Percentiles rank a stretch among this genome's conserved stretches.
Conservation (phyloP, 805 yeast genomes). For the Hanseniaspora vineae region DNA sequence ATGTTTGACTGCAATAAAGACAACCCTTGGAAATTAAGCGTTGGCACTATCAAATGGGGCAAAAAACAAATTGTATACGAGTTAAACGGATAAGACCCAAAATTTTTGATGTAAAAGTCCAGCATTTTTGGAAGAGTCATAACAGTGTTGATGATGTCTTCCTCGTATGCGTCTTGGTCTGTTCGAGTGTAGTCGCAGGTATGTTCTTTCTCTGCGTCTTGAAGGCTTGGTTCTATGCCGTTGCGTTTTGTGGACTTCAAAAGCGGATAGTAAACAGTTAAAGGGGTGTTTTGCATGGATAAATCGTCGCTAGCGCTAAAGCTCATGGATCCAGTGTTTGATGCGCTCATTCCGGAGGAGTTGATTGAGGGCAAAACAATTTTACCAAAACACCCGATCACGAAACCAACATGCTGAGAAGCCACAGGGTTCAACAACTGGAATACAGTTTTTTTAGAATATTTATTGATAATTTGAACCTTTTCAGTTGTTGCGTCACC, state of each 20-base stretch:
- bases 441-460: conserved; percentile 38
- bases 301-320: not conserved
- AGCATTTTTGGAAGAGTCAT: conserved; percentile 65
- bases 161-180: conserved; percentile 33
- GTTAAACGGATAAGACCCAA: conserved; percentile 86
- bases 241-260: not conserved
- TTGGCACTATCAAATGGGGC: conserved; percentile 35
- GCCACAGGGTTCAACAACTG: conserved; percentile 73
- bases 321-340: conserved; percentile 16
- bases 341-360: too few species aligned
- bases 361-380: conserved; percentile 4
- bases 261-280: not conserved
- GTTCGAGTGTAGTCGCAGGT: conserved; percentile 43
- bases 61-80: conserved; percentile 71
- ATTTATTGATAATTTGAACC: conserved; percentile 25
- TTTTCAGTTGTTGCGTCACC: conserved; percentile 5
- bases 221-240: too few species aligned
- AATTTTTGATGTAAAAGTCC: conserved; percentile 74
- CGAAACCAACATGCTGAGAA: conserved; percentile 93
- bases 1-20: conserved; percentile 47
- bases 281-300: not conserved
- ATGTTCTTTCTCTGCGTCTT: too few species aligned
- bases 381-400: conserved; percentile 75
- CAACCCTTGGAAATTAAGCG: conserved; percentile 63
- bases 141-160: conserved; percentile 56